Evolutionary conservation across 139 green algal species (phyloP).

Genomic region (Chlamydomonas schloesseri): DNA sequence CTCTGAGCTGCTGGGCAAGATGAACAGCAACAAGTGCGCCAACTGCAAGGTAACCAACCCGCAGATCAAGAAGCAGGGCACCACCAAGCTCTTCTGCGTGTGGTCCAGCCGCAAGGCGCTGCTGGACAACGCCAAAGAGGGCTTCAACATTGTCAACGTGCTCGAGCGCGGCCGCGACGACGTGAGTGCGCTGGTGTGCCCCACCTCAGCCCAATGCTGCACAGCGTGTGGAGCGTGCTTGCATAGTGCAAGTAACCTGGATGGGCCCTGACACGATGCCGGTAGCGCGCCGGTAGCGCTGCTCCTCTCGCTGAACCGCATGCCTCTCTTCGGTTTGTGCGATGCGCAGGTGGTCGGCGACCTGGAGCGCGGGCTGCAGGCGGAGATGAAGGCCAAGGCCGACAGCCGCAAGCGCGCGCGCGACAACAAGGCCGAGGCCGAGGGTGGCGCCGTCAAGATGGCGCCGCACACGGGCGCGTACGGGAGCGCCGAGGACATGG

Average conservation of each 20-base stretch:
- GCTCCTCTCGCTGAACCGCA: too few relatives aligned
- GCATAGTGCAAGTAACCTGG: too few relatives aligned
- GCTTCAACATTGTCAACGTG: constrained; percentile 36
- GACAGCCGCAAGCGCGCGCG: constrained; percentile 9
- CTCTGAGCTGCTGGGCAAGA: constrained; percentile 69
- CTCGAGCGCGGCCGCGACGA: constrained; percentile 6
- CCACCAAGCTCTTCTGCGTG: constrained; percentile 65
- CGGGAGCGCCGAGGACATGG: constrained; percentile 34
- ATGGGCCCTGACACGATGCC: too few relatives aligned
- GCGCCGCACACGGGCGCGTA: constrained; percentile 1
- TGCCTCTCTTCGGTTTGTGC: not conserved
- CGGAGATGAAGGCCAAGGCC: not conserved
- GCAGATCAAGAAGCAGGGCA: constrained; percentile 66
- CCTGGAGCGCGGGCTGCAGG: not conserved
- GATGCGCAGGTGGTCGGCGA: not conserved
- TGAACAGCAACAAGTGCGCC: constrained; percentile 72
- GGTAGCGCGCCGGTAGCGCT: too few relatives aligned
- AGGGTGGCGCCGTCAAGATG: constrained; percentile 26
- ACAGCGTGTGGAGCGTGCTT: too few relatives aligned
- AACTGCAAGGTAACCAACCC: constrained; percentile 83
- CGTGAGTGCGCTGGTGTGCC: not conserved
- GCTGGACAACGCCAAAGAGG: constrained; percentile 58
- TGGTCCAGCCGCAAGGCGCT: constrained; percentile 56
- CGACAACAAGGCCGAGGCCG: constrained; percentile 33
- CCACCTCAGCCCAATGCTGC: too few relatives aligned